phyloP scores from a whole-genome alignment of 768 basidiomycete genomes.

The Rhizopogon vinicolor region DNA sequence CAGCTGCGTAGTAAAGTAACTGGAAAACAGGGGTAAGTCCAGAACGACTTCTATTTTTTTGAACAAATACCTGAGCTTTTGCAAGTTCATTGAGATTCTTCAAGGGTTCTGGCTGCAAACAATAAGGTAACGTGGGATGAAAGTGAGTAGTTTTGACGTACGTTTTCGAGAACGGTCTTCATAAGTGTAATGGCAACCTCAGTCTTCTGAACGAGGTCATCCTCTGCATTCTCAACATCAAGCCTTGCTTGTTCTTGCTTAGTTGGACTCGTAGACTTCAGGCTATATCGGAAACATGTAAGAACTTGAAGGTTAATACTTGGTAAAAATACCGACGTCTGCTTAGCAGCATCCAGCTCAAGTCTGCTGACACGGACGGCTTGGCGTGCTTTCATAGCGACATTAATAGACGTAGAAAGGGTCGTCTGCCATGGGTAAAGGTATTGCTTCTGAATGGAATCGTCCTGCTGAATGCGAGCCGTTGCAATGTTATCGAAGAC shows the following conservation, averaged over 20 bases:
- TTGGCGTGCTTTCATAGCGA: conserved; percentile 91
- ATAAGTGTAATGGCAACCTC: conserved; percentile 95
- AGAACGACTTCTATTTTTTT: neutral
- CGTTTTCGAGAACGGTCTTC: conserved; percentile 98
- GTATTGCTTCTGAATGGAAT: conserved; percentile 59
- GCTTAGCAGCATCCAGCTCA: conserved; percentile 89
- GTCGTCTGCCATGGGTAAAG: conserved; percentile 87
- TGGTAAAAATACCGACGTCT: conserved; percentile 48
- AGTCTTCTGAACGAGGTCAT: conserved; percentile 96
- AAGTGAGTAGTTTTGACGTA: conserved; percentile 35
- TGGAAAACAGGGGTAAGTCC: conserved; percentile 21
- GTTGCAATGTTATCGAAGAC: conserved; percentile 82
- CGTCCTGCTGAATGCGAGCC: conserved; percentile 80
- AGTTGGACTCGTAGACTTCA: conserved; percentile 71
- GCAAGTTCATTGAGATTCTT: conserved; percentile 90
- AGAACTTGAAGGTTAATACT: neutral
- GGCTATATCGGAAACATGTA: conserved; percentile 35
- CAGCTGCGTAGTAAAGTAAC: conserved; percentile 67
- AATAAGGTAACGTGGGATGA: neutral
- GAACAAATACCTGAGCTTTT: conserved; percentile 70
- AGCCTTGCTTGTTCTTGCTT: conserved; percentile 91
- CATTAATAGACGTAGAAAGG: conserved; percentile 72
- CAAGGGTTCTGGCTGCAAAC: conserved; percentile 84
- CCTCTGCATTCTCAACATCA: conserved; percentile 90
- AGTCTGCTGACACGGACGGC: conserved; percentile 76